Base-by-base conservation (phyloP, 2,329 filamentous ascomycete species). In the Colletotrichum zoysiae region DNA sequence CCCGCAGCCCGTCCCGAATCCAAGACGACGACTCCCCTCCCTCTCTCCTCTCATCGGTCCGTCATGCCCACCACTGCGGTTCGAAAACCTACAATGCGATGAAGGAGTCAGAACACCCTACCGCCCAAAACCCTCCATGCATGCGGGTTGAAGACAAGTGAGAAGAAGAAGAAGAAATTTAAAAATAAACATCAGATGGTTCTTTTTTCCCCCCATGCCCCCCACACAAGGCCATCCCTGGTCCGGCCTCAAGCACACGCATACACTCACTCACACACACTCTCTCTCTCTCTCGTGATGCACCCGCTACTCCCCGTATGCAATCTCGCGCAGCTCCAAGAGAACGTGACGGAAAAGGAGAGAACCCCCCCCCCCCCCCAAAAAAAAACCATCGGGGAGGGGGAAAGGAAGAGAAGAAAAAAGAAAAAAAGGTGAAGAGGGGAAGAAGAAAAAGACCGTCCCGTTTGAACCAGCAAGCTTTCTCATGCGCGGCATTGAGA, bases 401-500 rank as follows among this genome's bases (percentile, higher is more conserved):
- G 4, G 6, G 16, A 20, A 14, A 11, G 0, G 7, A n/a, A 20
- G 18, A 14, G 18, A n/a, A 48, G 2, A 11, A 11, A 12, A 1
- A n/a, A 11, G 11, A 3, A 48, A n/a, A 16, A 4, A 12, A 12
- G 30, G 2, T 30, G 30, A 3, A 3, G 30, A 30, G 30, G 30
- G 30, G 30, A n/a, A 8, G 53, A 42, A 9, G 5, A 5, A 5
- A 14, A 12, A 2, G 14, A 38, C 40, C 33, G 38, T 64, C 2
- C 40, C 26, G 30, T 14, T 14, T 18, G 38, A 20, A 3, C 26
- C 56, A 48, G 35, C 56, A 46, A 60, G 64, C 46, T 55, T 67
- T 67, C 55, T 67, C 35, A 67, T 67, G 56, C 65, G 56, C 65
- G 44, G 56, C 44, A 35, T 67, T 38, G 23, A 35, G 30, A 30